phyloP scores from a whole-genome alignment of 257 asterid genomes.

The Thymus mandschuricus region DNA sequence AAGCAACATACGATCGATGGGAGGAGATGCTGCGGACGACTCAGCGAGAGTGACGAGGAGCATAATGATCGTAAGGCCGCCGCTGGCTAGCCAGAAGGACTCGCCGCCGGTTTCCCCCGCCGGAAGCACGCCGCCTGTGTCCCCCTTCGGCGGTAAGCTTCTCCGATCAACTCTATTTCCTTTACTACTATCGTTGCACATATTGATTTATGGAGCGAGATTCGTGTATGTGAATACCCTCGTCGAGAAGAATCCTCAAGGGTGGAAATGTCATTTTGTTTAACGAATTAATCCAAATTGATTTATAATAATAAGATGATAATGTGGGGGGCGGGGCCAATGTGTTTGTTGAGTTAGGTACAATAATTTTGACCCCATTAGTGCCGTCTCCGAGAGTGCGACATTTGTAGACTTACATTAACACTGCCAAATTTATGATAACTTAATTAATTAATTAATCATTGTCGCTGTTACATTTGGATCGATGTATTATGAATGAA shows the following conservation, averaged over 20 bases:
- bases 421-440: no score
- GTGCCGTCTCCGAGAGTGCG: constrained; percentile 38
- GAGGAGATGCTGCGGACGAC: constrained; percentile 55
- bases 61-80: constrained; percentile 86
- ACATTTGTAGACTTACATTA: constrained; percentile 29
- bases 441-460: no score
- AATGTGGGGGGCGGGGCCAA: constrained; percentile 28
- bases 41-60: constrained; percentile 79
- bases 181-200: not conserved
- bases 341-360: constrained; percentile 33
- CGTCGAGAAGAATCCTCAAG: constrained; percentile 33
- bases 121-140: constrained; percentile 85
- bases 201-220: not conserved
- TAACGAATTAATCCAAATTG: not conserved
- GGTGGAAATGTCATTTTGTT: constrained; percentile 11
- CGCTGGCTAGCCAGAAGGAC: constrained; percentile 51
- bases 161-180: not conserved
- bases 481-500: not conserved
- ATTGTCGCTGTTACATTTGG: not conserved
- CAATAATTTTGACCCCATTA: not conserved
- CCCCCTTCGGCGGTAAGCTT: constrained; percentile 86
- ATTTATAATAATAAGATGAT: constrained; percentile 8
- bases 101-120: constrained; percentile 91
- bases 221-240: not conserved
- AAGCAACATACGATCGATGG: constrained; percentile 40